Evolutionary conservation across 2,329 filamentous ascomycete species (phyloP), one percentile per base, ranked within the genome.

Genomic region (Clonostachys solani): DNA sequence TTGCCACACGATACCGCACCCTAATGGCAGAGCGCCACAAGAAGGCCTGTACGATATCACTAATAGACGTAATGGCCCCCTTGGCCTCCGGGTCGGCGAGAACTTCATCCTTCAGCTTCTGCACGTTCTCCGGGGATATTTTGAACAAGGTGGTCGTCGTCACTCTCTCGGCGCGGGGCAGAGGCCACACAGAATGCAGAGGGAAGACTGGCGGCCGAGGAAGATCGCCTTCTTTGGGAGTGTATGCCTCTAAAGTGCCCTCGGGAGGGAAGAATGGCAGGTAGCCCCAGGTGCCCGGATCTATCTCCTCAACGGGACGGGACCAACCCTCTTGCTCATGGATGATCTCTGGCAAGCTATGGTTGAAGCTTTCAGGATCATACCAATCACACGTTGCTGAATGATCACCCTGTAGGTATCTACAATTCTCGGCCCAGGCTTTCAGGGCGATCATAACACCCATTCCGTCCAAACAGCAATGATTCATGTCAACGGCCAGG

Each of bases 41-140:
- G 43, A 70, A 65, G 1, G 68, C 68, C 49, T 69, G 64, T 2
- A 69, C 52, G 9, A 69, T 65, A 40, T 71, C 68, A 47, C 60
- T 68, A 19, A 65, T 52, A 0, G 66, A 68, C 1, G 49, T 49
- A 13, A 58, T 50, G 7, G 52, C 46, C 0, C 55, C 55, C 18
- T 61, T 59, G 4, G 57, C 52, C n/a, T 55, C 51, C 0, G 54
- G 51, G 37, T 63, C 58, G 0, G 50, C 49, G 0, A 57, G 12
- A 1, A 64, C 58, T 3, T 66, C 55, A 7, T 60, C 48, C 45
- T 66, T 63, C 34, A 69, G 48, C 19, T 48, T 52, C 15, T 56
- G 44, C 18, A 59, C 16, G 1, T 59, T 66, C 5, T 63, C 59
- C 8, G 54, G 46, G 5, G 59, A 45, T n/a, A 69, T 61, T 2